Conservation (phyloP, 2,329 filamentous ascomycete genomes). For the Aspergillus oerlinghausenensis region DNA sequence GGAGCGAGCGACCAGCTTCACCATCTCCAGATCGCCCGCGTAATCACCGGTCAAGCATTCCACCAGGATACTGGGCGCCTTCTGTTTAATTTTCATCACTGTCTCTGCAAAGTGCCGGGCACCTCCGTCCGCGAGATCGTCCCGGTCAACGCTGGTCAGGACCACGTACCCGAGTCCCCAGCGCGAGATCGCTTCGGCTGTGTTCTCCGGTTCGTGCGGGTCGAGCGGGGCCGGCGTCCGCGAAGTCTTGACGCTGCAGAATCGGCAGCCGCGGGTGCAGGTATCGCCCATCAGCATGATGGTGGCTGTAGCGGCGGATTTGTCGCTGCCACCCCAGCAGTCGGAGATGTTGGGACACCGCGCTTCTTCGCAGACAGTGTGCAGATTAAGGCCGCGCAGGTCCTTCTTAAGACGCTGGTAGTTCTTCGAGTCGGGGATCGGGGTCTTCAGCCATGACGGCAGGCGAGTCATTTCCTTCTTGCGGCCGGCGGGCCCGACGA, state of each 20-base stretch:
- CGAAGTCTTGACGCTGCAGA: constrained; percentile 93
- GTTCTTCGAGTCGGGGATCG: constrained; percentile 79
- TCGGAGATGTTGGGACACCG: constrained; percentile 96
- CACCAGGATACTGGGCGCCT: constrained; percentile 47
- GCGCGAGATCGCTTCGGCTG: constrained; percentile 81
- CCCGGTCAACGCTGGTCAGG: constrained; percentile 86
- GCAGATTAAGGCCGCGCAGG: constrained; percentile 78
- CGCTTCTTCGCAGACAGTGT: constrained; percentile 97
- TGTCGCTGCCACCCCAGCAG: constrained; percentile 90
- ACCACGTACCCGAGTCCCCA: constrained; percentile 98
- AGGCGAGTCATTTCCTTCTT: constrained; percentile 68
- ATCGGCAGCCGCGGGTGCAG: constrained; percentile 91
- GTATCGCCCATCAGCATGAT: constrained; percentile 99
- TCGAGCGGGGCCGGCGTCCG: constrained; percentile 75
- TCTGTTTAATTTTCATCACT: constrained; percentile 86
- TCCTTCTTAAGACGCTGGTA: constrained; percentile 96
- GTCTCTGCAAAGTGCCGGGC: constrained; percentile 89
- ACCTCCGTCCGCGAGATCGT: constrained; percentile 85
- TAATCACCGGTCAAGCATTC: constrained; percentile 70
- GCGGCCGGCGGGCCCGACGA: constrained; percentile 57
- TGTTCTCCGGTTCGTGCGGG: constrained; percentile 94
- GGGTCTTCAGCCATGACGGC: constrained; percentile 93
- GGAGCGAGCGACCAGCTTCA: constrained; percentile 73
- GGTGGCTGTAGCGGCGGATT: constrained; percentile 87
- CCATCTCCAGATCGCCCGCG: constrained; percentile 79